Evolutionary conservation across 768 basidiomycete genomes (phyloP), one percentile per base, ranked within the genome.

Genomic region (Kwoniella newhampshirensis): DNA sequence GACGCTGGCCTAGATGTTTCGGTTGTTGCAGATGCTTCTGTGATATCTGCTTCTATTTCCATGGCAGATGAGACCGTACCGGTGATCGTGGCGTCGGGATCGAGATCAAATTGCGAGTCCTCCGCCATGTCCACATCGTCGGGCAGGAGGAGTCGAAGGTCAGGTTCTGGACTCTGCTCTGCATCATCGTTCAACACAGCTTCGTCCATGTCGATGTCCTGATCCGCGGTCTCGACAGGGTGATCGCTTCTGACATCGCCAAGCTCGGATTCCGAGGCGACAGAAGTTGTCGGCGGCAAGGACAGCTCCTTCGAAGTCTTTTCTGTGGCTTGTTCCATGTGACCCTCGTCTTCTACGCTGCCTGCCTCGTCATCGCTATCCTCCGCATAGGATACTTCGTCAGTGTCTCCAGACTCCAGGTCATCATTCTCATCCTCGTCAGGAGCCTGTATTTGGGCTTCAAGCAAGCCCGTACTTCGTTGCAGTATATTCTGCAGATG

Each of bases 401-500:
- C 59, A 15, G 59, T 49, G 4, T 40, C 56, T n/a, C 62, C 58
- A 17, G 56, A 42, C 30, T 45, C 42, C 12, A 54, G 50, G 12
- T 61, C 42, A 7, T 59, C 78, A 23, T 68, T 70, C 1, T 73
- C 77, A n/a, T 63, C 74, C 20, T 75, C 79, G 23, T 70, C 64
- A 2, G 46, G 53, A 15, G 30, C 51, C 13, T 55, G 42, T 30
- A 54, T 43, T 44, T 94, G 93, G 1, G 89, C 87, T 67, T 88
- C 86, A 58, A 96, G 78, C 54, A 94, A 84, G 45, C 87, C 85
- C 0, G 88, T 88, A 32, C 90, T 93, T 67, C 93, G 87, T 75
- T 91, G 84, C 43, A 97, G 80, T 61, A 97, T 89, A 3, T 87
- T 89, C 73, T 93, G 88, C 20, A 97, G 81, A 76, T 96, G 92